Percentiles rank a stretch among this genome's conserved stretches.
Conservation (phyloP, 1,284 basidiomycete genomes). For the Sanguinoderma infundibulare region DNA sequence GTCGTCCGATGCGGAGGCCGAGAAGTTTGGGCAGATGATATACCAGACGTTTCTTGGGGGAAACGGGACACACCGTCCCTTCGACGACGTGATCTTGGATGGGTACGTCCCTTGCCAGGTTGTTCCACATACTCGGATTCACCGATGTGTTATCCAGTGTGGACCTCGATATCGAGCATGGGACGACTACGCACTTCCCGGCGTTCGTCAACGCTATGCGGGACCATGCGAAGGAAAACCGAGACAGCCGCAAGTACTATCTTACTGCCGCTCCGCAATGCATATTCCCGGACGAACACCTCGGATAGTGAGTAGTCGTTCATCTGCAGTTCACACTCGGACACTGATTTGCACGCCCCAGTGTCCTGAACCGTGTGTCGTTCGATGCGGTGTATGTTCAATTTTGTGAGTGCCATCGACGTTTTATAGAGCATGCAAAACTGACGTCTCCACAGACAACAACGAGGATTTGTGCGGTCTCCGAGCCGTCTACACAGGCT, state of each 20-base stretch:
- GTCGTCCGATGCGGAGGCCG: conserved; percentile 52
- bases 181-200: conserved; percentile 48
- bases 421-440: not conserved
- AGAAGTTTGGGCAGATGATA: conserved; percentile 56
- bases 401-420: conserved; percentile 44
- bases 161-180: conserved; percentile 72
- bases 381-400: conserved; percentile 71
- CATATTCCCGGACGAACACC: conserved; percentile 61
- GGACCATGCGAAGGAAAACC: conserved; percentile 40
- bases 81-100: conserved; percentile 65
- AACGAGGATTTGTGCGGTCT: conserved; percentile 53
- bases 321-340: not conserved
- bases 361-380: conserved; percentile 53
- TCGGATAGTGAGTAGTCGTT: conserved; percentile 40
- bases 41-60: conserved; percentile 73
- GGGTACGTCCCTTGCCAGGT: conserved; percentile 45
- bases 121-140: not conserved
- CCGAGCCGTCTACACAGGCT: too few relatives aligned
- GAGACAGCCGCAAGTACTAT: conserved; percentile 62
- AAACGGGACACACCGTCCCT: conserved; percentile 56
- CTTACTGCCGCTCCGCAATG: conserved; percentile 73
- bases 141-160: conserved; percentile 35
- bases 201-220: conserved; percentile 60
- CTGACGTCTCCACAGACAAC: conserved; percentile 44
- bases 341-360: not conserved